phyloP scores from a whole-genome alignment of 805 yeast species.

The Zygoascus biomembranicola region DNA sequence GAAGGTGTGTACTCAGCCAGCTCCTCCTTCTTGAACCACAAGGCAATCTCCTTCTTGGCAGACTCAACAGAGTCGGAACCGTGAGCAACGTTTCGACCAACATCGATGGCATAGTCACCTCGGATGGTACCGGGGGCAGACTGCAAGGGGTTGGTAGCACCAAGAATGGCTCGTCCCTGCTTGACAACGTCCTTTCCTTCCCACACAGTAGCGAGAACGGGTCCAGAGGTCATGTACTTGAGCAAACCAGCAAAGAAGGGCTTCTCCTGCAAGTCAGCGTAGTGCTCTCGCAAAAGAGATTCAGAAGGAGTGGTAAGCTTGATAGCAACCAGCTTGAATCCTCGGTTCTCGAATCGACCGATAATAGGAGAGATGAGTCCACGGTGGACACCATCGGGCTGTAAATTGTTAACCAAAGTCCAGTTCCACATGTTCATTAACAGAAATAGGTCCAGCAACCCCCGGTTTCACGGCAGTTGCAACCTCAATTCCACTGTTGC shows the following conservation, averaged over 20 bases:
- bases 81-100: conserved; percentile 99
- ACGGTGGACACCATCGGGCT: conserved; percentile 99
- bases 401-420: neutral
- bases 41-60: conserved; percentile 89
- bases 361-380: conserved; percentile 87
- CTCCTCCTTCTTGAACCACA: conserved; percentile 99
- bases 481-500: neutral
- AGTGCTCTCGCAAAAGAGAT: conserved; percentile 82
- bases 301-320: conserved; percentile 86
- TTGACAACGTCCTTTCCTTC: conserved; percentile 99
- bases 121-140: conserved; percentile 99
- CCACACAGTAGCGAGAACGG: conserved; percentile 98
- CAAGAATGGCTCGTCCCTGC: conserved; percentile 95
- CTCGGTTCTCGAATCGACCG: conserved; percentile 93
- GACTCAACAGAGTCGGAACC: conserved; percentile 99
- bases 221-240: conserved; percentile 96
- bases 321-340: conserved; percentile 94
- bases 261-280: conserved; percentile 89
- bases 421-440: neutral
- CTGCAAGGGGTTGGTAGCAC: conserved; percentile 97
- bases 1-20: conserved; percentile 86
- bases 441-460: no score
- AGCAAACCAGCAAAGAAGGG: conserved; percentile 97
- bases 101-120: conserved; percentile 97
- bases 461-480: no score